Percentiles rank a stretch among this genome's conserved stretches.
These are phyloP conservation scores for Eimeria necatrix DNA, from an alignment of 169 alveolate species.

Conservation along the genomic window DNA sequence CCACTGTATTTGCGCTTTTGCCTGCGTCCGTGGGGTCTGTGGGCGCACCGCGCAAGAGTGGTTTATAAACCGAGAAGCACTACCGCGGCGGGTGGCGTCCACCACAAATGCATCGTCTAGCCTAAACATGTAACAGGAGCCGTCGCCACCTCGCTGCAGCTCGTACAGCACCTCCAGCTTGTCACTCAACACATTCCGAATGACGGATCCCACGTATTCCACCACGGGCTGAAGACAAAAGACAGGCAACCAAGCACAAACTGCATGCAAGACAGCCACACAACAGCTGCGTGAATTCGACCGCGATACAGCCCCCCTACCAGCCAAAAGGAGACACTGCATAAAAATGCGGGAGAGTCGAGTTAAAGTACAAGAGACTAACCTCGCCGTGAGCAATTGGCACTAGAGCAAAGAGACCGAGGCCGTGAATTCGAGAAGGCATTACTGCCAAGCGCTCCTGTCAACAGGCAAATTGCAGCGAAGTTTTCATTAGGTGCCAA, in stretches of 20 bases:
- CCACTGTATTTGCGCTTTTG: neutral
- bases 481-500: too few species aligned
- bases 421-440: constrained; percentile 92
- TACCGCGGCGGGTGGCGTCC: constrained; percentile 98
- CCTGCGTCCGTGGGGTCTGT: neutral
- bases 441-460: constrained; percentile 83
- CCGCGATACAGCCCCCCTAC: neutral
- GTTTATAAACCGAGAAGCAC: constrained; percentile 97
- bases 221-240: constrained; percentile 88
- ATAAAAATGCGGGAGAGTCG: neutral
- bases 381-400: constrained; percentile 90
- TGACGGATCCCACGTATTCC: constrained; percentile 96
- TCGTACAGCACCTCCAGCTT: constrained; percentile 92
- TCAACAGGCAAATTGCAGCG: constrained; percentile 55
- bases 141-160: constrained; percentile 89
- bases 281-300: neutral
- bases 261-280: neutral
- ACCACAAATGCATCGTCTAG: constrained; percentile 96
- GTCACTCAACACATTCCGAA: constrained; percentile 94
- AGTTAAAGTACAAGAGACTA: neutral
- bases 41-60: constrained; percentile 96
- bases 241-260: constrained; percentile 37
- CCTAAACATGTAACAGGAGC: constrained; percentile 95
- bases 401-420: constrained; percentile 94
- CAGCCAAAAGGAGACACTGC: neutral